Percentiles rank a stretch among this genome's conserved stretches.
These are phyloP conservation scores for Aspergillus viridinutans DNA, from an alignment of 2,329 filamentous ascomycete genomes.

Conservation along the genomic window DNA sequence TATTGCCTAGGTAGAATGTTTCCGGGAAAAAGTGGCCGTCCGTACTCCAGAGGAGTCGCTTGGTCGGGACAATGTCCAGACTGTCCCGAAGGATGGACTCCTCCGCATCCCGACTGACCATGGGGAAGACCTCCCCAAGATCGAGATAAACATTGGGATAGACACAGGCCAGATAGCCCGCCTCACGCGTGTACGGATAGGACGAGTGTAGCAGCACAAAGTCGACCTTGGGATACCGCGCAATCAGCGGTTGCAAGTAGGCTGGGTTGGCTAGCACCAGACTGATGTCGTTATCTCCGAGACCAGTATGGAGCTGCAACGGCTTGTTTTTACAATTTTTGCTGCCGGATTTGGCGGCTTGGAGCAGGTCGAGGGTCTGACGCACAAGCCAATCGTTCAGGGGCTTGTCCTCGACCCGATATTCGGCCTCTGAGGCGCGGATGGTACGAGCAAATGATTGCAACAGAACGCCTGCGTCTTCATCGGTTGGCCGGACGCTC, in stretches of 20 bases:
- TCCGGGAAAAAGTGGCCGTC: constrained; percentile 78
- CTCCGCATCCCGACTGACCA: constrained; percentile 71
- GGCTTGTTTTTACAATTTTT: constrained; percentile 57
- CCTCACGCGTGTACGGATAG: constrained; percentile 75
- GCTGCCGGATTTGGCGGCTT: constrained; percentile 31
- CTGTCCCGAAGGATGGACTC: constrained; percentile 66
- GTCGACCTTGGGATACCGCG: constrained; percentile 63
- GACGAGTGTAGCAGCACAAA: constrained; percentile 76
- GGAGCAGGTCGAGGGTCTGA: constrained; percentile 57
- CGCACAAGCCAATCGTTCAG: constrained; percentile 70
- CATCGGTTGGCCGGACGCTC: constrained; percentile 52
- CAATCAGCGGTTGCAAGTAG: constrained; percentile 69
- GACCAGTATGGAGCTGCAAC: constrained; percentile 77
- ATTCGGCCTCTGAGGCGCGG: constrained; percentile 21
- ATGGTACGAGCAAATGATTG: constrained; percentile 26
- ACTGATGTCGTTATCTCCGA: constrained; percentile 75
- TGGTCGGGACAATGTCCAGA: constrained; percentile 68
- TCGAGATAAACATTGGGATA: constrained; percentile 80
- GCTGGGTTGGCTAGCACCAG: constrained; percentile 68
- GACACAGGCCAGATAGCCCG: constrained; percentile 71
- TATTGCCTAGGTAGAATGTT: constrained; percentile 68
- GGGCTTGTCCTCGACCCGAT: constrained; percentile 54
- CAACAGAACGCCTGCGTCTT: constrained; percentile 34
- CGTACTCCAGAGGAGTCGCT: constrained; percentile 75
- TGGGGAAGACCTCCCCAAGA: constrained; percentile 77